Conservation (phyloP, 805 yeast species). For the Starmerella apicola region DNA sequence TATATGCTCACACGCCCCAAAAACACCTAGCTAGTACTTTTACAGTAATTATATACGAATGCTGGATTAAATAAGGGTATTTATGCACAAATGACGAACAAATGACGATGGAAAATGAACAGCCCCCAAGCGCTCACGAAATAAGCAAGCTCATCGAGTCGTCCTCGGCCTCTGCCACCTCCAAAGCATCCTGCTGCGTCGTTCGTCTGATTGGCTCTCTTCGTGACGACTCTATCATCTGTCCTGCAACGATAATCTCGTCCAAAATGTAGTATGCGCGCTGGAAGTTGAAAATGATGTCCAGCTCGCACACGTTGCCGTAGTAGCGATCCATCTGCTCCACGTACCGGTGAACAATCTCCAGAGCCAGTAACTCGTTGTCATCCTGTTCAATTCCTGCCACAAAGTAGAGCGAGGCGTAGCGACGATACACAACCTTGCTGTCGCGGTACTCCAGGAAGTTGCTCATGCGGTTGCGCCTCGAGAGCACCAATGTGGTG, state of each 20-base stretch:
- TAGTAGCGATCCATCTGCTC: constrained; percentile 94
- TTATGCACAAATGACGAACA: no score
- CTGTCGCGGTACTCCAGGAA: constrained; percentile 74
- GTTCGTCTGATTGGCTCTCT: constrained; percentile 67
- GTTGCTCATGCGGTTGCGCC: constrained; percentile 92
- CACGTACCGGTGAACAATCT: constrained; percentile 81
- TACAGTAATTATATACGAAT: no score
- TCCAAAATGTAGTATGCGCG: constrained; percentile 87
- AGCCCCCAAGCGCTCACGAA: constrained; percentile 10
- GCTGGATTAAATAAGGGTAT: no score
- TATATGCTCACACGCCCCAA: no score
- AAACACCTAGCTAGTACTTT: no score
- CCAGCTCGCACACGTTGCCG: constrained; percentile 93
- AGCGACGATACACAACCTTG: constrained; percentile 80
- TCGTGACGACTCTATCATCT: constrained; percentile 69
- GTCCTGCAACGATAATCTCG: constrained; percentile 81
- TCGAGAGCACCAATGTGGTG: constrained; percentile 67
- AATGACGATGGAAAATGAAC: no score
- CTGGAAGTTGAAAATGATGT: constrained; percentile 89
- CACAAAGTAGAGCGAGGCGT: constrained; percentile 84
- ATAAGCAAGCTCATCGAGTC: constrained; percentile 24
- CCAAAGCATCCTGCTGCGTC: constrained; percentile 76
- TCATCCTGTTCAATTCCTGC: constrained; percentile 74
- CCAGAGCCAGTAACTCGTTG: constrained; percentile 77
- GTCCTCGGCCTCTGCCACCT: constrained; percentile 56